phyloP scores from a whole-genome alignment of 305 asterid species.

The Plantago rigida region DNA sequence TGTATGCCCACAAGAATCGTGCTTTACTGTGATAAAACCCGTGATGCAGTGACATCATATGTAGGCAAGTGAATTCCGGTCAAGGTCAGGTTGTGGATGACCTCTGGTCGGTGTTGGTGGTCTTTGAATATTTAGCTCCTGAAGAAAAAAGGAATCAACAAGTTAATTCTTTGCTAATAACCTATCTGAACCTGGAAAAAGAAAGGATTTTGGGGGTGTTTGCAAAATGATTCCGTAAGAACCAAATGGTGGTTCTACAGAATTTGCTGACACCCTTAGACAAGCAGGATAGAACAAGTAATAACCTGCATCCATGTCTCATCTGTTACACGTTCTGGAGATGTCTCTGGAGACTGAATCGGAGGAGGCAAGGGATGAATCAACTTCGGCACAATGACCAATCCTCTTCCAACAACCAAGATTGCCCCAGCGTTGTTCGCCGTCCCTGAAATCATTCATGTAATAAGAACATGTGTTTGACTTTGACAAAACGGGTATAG shows the following conservation, averaged over 20 bases:
- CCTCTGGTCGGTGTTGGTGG: conserved; percentile 99
- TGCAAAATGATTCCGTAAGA: too few species aligned
- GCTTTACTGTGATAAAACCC: too few species aligned
- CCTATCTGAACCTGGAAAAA: too few species aligned
- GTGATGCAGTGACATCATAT: conserved; percentile 31
- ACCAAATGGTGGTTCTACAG: too few species aligned
- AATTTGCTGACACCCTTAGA: too few species aligned
- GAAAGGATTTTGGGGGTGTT: too few species aligned
- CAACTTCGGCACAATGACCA: conserved; percentile 81
- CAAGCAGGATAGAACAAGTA: too few species aligned
- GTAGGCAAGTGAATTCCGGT: conserved; percentile 82
- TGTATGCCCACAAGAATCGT: too few species aligned
- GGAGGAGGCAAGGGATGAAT: conserved; percentile 98
- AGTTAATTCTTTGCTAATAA: not conserved
- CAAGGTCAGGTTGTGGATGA: conserved; percentile 95
- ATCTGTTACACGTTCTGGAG: conserved; percentile 72
- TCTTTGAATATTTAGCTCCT: conserved; percentile 97
- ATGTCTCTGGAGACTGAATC: conserved; percentile 77
- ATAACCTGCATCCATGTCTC: conserved; percentile 97
- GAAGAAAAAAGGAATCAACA: conserved; percentile 17
- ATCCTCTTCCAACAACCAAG: conserved; percentile 85
- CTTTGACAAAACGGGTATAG: conserved; percentile 7
- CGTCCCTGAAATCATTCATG: conserved; percentile 50
- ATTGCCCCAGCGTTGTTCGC: conserved; percentile 97
- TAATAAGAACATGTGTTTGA: conserved; percentile 17